These are phyloP conservation scores for Diaporthe citri DNA, from an alignment of 2,329 filamentous ascomycete genomes.

Conservation along the genomic window DNA sequence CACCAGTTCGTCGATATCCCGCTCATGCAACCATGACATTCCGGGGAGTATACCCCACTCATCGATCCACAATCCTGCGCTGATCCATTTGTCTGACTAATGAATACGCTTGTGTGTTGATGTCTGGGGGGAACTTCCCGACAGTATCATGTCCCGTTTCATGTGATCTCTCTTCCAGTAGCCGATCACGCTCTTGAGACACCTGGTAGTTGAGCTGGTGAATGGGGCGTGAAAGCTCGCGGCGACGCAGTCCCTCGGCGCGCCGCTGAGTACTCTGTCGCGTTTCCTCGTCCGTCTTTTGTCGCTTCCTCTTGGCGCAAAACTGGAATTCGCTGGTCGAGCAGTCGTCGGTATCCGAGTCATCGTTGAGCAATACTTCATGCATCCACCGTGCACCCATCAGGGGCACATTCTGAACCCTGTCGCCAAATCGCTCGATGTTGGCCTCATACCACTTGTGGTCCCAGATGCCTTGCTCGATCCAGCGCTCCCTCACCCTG, in stretches of 20 bases:
- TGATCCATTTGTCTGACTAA: not conserved
- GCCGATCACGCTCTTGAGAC: not conserved
- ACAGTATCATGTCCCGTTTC: not conserved
- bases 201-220: slow-evolving; percentile 19
- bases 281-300: slow-evolving; percentile 7
- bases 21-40: not conserved
- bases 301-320: not conserved
- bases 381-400: not conserved
- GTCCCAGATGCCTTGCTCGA: slow-evolving; percentile 44
- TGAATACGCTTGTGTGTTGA: slow-evolving; percentile 4
- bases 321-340: not conserved
- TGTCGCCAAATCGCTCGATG: not conserved
- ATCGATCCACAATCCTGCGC: not conserved
- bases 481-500: slow-evolving; percentile 41
- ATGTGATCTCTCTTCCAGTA: not conserved
- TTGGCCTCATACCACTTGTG: slow-evolving; percentile 34
- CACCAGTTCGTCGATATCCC: not conserved
- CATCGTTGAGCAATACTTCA: not conserved
- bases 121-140: not conserved
- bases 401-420: not conserved
- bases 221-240: not conserved
- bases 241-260: not conserved
- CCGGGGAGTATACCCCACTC: not conserved
- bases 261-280: not conserved
- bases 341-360: not conserved